phyloP scores from a whole-genome alignment of 2,329 filamentous ascomycete species.

The Epichloe uncinata region DNA sequence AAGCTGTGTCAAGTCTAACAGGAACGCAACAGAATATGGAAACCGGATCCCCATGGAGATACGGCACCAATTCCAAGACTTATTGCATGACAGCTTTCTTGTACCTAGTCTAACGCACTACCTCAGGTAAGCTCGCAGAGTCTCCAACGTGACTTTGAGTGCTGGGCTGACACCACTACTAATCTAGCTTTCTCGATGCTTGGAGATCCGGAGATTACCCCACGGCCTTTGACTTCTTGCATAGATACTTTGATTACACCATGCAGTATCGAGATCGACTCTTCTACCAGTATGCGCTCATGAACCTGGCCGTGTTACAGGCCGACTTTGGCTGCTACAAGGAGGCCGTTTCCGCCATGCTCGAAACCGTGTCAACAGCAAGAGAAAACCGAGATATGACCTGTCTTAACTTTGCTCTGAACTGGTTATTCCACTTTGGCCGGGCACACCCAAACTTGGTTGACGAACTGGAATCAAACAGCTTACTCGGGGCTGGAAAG shows the following conservation, averaged over 20 bases:
- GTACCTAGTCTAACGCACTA: constrained; percentile 66
- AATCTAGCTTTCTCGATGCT: constrained; percentile 65
- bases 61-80: constrained; percentile 52
- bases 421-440: constrained; percentile 93
- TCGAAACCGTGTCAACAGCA: constrained; percentile 89
- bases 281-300: constrained; percentile 87
- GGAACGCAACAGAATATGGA: constrained; percentile 47
- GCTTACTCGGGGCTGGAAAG: constrained; percentile 62
- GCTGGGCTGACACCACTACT: constrained; percentile 4
- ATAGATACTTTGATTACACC: constrained; percentile 94
- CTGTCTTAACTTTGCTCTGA: constrained; percentile 88
- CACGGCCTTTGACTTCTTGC: constrained; percentile 78
- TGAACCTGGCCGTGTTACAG: constrained; percentile 87
- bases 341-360: constrained; percentile 86
- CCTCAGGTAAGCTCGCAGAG: constrained; percentile 36
- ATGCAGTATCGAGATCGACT: constrained; percentile 72
- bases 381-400: constrained; percentile 84
- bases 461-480: constrained; percentile 53
- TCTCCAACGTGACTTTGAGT: not conserved
- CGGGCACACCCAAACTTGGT: constrained; percentile 70
- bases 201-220: constrained; percentile 87
- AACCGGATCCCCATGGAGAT: constrained; percentile 65
- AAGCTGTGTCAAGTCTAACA: not conserved
- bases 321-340: constrained; percentile 87
- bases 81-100: constrained; percentile 54